phyloP scores from a whole-genome alignment of 2,329 filamentous ascomycete genomes.

The Cyclaneusma minus region DNA sequence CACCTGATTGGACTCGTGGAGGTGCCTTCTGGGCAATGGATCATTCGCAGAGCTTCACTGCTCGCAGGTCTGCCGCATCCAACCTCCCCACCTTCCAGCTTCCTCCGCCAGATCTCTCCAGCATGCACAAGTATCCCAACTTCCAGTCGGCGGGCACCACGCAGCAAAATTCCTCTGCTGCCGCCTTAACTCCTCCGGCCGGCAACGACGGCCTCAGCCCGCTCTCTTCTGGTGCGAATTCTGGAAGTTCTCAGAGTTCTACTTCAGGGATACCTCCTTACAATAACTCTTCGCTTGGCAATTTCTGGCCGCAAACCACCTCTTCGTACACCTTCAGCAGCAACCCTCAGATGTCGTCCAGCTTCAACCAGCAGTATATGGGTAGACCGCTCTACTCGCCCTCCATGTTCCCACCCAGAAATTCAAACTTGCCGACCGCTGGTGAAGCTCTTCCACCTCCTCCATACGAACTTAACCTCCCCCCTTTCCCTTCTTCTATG shows the following conservation, averaged over 20 bases:
- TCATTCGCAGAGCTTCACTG: slow-evolving; percentile 49
- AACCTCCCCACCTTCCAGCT: slow-evolving; percentile 56
- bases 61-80: slow-evolving; percentile 53
- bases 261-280: slow-evolving; percentile 40
- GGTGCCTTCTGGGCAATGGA: no score
- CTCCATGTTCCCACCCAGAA: slow-evolving; percentile 35
- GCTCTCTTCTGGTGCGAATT: slow-evolving; percentile 44
- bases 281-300: slow-evolving; percentile 31
- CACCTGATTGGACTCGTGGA: no score
- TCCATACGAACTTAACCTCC: slow-evolving; percentile 51
- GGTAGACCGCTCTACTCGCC: slow-evolving; percentile 40
- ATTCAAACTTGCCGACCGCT: slow-evolving; percentile 41
- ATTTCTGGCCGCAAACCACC: slow-evolving; percentile 40
- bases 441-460: slow-evolving; percentile 49
- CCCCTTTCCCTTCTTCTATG: slow-evolving; percentile 44
- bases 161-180: slow-evolving; percentile 19
- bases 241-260: slow-evolving; percentile 40
- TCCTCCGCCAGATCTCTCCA: slow-evolving; percentile 40
- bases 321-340: slow-evolving; percentile 38
- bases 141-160: slow-evolving; percentile 27
- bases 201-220: slow-evolving; percentile 47
- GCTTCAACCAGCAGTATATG: slow-evolving; percentile 22
- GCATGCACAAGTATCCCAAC: slow-evolving; percentile 35
- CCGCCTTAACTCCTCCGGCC: slow-evolving; percentile 25
- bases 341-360: slow-evolving; percentile 21